Conservation (phyloP, 2,329 filamentous ascomycete species). For the Aspergillus niger region DNA sequence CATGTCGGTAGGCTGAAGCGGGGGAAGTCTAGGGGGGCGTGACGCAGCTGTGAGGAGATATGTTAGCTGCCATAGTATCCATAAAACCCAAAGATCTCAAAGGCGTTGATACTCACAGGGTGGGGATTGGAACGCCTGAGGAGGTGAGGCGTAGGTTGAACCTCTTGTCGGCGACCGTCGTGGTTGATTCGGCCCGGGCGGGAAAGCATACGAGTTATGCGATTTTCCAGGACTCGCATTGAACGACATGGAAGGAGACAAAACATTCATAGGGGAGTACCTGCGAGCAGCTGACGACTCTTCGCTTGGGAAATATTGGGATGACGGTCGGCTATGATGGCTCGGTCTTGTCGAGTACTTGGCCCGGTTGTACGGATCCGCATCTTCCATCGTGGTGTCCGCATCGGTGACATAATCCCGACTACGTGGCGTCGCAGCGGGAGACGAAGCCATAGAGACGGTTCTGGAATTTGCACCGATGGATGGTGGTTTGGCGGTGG, state of each 20-base stretch:
- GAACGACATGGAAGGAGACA: slow-evolving; percentile 80
- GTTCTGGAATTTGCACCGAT: slow-evolving; percentile 47
- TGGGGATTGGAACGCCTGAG: slow-evolving; percentile 61
- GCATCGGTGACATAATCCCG: slow-evolving; percentile 69
- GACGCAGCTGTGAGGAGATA: slow-evolving; percentile 45
- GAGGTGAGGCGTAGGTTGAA: slow-evolving; percentile 58
- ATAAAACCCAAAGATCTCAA: not conserved
- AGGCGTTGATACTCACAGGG: slow-evolving; percentile 48
- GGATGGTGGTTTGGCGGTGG: slow-evolving; percentile 36
- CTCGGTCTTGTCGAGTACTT: slow-evolving; percentile 82
- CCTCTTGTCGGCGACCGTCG: slow-evolving; percentile 79
- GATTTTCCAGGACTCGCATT: slow-evolving; percentile 62
- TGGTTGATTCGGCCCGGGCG: slow-evolving; percentile 52
- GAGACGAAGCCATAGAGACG: slow-evolving; percentile 60
- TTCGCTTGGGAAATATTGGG: slow-evolving; percentile 72
- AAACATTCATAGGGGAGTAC: slow-evolving; percentile 92
- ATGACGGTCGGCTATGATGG: slow-evolving; percentile 69
- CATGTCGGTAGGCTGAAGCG: slow-evolving; percentile 69
- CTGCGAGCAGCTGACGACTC: slow-evolving; percentile 82
- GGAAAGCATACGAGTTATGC: slow-evolving; percentile 56
- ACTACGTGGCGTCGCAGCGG: slow-evolving; percentile 59
- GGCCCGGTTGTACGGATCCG: slow-evolving; percentile 79
- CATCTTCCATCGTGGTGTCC: slow-evolving; percentile 85
- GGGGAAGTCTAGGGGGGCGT: slow-evolving; percentile 68
- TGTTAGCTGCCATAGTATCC: slow-evolving; percentile 16